These are phyloP conservation scores for Coniochaeta sp. DNA, from an alignment of 2,329 filamentous ascomycete genomes.

Conservation along the genomic window DNA sequence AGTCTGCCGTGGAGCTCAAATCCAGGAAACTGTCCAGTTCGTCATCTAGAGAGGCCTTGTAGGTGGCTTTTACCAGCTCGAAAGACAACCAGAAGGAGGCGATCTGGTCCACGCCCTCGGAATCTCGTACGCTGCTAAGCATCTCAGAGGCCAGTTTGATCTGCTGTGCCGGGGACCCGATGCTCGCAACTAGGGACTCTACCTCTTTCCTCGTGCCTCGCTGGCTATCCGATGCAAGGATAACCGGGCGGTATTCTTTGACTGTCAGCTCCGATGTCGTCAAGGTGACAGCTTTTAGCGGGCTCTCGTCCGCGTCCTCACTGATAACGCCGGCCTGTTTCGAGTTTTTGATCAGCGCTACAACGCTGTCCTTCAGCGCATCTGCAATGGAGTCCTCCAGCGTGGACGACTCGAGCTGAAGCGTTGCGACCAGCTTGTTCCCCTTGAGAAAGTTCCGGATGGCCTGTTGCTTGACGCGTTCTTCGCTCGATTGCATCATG, in stretches of 20 bases:
- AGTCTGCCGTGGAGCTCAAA: slow-evolving; percentile 32
- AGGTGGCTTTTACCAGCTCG: slow-evolving; percentile 57
- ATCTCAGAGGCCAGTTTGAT: slow-evolving; percentile 58
- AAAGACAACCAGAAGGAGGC: slow-evolving; percentile 77
- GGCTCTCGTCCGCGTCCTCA: slow-evolving; percentile 19
- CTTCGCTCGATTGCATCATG: slow-evolving; percentile 77
- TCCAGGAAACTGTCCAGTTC: slow-evolving; percentile 63
- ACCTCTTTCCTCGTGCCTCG: slow-evolving; percentile 52
- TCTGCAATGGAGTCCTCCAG: slow-evolving; percentile 61
- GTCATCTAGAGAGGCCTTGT: slow-evolving; percentile 30
- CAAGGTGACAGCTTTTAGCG: slow-evolving; percentile 21
- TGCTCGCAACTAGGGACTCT: slow-evolving; percentile 45
- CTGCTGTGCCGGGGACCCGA: slow-evolving; percentile 52
- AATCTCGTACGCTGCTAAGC: slow-evolving; percentile 54
- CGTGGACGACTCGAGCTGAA: slow-evolving; percentile 58
- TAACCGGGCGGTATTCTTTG: slow-evolving; percentile 48
- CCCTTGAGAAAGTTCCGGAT: slow-evolving; percentile 72
- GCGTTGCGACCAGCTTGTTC: slow-evolving; percentile 55
- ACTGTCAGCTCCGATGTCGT: slow-evolving; percentile 12
- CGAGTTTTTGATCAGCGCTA: slow-evolving; percentile 29
- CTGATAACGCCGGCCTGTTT: slow-evolving; percentile 26
- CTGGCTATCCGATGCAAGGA: slow-evolving; percentile 61
- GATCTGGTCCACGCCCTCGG: slow-evolving; percentile 51
- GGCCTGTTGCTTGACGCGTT: slow-evolving; percentile 64
- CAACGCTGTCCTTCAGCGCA: slow-evolving; percentile 69